Conservation (phyloP, 176 grass and related monocot species). For the Phragmites australis region DNA sequence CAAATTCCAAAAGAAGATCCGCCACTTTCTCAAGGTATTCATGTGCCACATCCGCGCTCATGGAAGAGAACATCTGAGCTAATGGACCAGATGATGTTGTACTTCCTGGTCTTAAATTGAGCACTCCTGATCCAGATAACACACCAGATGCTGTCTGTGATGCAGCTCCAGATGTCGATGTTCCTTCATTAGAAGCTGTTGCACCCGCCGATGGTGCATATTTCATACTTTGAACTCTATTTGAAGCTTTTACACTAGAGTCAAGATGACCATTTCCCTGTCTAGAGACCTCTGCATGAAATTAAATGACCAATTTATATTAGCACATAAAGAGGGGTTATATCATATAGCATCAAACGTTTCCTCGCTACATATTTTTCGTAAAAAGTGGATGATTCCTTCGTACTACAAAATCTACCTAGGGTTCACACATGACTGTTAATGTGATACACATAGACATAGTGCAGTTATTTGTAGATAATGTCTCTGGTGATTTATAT, state of each 20-base stretch:
- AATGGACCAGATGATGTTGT: slow-evolving; percentile 92
- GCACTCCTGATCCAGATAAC: slow-evolving; percentile 95
- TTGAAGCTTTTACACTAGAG: slow-evolving; percentile 58
- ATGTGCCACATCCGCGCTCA: slow-evolving; percentile 90
- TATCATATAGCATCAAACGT: background rate
- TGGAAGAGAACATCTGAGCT: slow-evolving; percentile 85
- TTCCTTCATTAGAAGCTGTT: slow-evolving; percentile 74
- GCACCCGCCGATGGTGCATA: slow-evolving; percentile 39
- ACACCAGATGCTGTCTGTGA: slow-evolving; percentile 96
- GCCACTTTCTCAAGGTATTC: slow-evolving; percentile 96
- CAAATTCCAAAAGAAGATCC: slow-evolving; percentile 97
- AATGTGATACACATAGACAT: background rate
- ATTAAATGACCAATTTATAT: slow-evolving; percentile 28
- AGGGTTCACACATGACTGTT: background rate
- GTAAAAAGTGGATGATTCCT: background rate
- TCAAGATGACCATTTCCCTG: slow-evolving; percentile 83
- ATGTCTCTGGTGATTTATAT: background rate
- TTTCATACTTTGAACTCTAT: slow-evolving; percentile 61
- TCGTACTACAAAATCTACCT: background rate
- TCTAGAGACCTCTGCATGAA: slow-evolving; percentile 79
- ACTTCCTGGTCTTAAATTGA: slow-evolving; percentile 98
- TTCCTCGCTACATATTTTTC: background rate
- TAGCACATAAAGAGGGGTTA: slow-evolving; percentile 12
- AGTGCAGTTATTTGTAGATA: background rate
- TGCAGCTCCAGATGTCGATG: slow-evolving; percentile 84